Conservation (phyloP, 495 filamentous ascomycete species). For the Penicillium ucsense region DNA sequence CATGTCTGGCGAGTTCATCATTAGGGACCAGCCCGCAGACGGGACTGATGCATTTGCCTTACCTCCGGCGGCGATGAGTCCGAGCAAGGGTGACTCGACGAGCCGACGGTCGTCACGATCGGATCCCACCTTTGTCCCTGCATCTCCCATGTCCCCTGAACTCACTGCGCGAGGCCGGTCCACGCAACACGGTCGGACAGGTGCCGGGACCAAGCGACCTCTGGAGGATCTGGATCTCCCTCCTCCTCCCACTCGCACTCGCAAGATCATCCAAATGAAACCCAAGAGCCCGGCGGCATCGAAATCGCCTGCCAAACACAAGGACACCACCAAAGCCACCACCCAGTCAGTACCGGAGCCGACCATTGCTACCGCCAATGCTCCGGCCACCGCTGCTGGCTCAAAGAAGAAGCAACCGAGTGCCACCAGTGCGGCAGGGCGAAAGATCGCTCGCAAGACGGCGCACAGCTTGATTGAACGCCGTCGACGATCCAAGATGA, state of each 20-base stretch:
- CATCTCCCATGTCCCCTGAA: constrained; percentile 48
- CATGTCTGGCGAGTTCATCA: constrained; percentile 72
- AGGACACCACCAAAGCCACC: constrained; percentile 19
- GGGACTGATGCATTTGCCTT: constrained; percentile 62
- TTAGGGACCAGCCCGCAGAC: constrained; percentile 56
- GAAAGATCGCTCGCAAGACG: constrained; percentile 92
- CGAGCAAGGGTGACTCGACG: constrained; percentile 26
- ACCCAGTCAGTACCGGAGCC: constrained; percentile 13
- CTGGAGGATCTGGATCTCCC: constrained; percentile 64
- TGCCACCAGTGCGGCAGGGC: constrained; percentile 68
- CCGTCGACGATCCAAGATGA: constrained; percentile 91
- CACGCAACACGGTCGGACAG: constrained; percentile 48
- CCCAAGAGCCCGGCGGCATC: constrained; percentile 26
- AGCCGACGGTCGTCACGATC: constrained; percentile 35
- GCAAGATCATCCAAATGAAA: constrained; percentile 99
- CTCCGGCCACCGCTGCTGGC: constrained; percentile 8
- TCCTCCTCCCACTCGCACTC: constrained; percentile 80
- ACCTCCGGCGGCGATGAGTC: constrained; percentile 68
- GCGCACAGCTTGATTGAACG: constrained; percentile 94
- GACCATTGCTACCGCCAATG: constrained; percentile 6
- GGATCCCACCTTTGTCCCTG: constrained; percentile 41
- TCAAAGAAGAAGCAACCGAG: constrained; percentile 59
- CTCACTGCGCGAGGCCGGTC: constrained; percentile 19
- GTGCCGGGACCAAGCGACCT: constrained; percentile 38
- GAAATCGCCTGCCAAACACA: constrained; percentile 18